phyloP scores from a whole-genome alignment of 2,329 filamentous ascomycete genomes.

The Exophiala calicioides region DNA sequence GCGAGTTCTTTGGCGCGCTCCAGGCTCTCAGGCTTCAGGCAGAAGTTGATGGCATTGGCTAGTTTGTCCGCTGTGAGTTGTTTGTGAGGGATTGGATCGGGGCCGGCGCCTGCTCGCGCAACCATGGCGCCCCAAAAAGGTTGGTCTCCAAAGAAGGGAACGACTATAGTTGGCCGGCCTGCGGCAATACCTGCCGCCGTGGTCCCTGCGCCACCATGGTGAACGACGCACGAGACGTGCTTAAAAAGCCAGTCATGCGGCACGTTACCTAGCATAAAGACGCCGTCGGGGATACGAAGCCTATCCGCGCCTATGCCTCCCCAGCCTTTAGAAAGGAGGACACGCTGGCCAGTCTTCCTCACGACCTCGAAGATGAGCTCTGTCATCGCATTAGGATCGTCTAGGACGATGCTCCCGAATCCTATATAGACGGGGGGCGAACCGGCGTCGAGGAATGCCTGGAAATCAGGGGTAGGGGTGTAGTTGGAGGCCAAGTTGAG shows the following conservation, averaged over 20 bases:
- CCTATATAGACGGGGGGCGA: slow-evolving; percentile 58
- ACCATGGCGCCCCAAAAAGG: slow-evolving; percentile 59
- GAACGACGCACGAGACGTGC: slow-evolving; percentile 56
- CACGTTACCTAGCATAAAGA: slow-evolving; percentile 35
- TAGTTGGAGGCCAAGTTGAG: slow-evolving; percentile 39
- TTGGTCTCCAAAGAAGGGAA: slow-evolving; percentile 62
- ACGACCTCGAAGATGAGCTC: slow-evolving; percentile 52
- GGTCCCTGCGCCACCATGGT: slow-evolving; percentile 59
- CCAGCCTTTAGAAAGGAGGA: slow-evolving; percentile 59
- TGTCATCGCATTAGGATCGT: slow-evolving; percentile 50
- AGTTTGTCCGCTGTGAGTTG: slow-evolving; percentile 48
- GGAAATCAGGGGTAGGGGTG: slow-evolving; percentile 43
- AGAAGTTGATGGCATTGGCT: slow-evolving; percentile 48
- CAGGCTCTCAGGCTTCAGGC: slow-evolving; percentile 45
- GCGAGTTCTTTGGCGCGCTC: slow-evolving; percentile 1
- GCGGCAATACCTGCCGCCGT: slow-evolving; percentile 55
- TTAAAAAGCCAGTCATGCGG: slow-evolving; percentile 58
- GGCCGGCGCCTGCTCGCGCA: slow-evolving; percentile 51
- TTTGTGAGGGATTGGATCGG: slow-evolving; percentile 50
- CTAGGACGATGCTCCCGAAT: slow-evolving; percentile 59
- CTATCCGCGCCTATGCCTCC: too few relatives aligned
- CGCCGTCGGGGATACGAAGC: slow-evolving; percentile 46
- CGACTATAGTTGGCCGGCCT: slow-evolving; percentile 55
- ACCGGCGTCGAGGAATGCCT: slow-evolving; percentile 48
- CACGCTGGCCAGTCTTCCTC: slow-evolving; percentile 49